Conservation (phyloP, 768 basidiomycete genomes). For the Russula dissimulans region DNA sequence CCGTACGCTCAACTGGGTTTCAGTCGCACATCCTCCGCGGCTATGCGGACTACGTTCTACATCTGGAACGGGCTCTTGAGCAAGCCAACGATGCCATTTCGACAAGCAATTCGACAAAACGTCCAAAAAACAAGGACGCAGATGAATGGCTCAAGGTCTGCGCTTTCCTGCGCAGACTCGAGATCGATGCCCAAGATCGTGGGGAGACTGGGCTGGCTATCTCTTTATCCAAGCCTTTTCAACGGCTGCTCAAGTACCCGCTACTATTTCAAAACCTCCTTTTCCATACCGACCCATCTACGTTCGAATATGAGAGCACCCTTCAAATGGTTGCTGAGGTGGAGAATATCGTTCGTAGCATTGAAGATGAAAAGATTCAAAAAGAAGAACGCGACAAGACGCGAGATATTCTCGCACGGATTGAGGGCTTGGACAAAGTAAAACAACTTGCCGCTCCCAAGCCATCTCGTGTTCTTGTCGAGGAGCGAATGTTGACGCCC, state of each 20-base stretch:
- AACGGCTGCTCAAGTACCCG: conserved; percentile 92
- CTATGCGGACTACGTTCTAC: conserved; percentile 91
- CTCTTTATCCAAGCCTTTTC: conserved; percentile 93
- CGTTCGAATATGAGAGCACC: conserved; percentile 95
- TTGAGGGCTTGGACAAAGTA: conserved; percentile 92
- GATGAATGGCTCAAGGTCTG: conserved; percentile 74
- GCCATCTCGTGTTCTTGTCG: conserved; percentile 76
- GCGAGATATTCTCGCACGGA: conserved; percentile 88
- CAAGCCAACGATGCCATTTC: conserved; percentile 77
- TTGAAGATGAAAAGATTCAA: conserved; percentile 96
- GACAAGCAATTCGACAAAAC: conserved; percentile 51
- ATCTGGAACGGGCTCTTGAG: conserved; percentile 82
- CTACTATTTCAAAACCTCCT: conserved; percentile 95
- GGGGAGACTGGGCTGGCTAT: conserved; percentile 95
- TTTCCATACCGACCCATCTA: conserved; percentile 94
- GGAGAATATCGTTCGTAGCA: conserved; percentile 89
- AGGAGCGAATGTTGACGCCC: conserved; percentile 54
- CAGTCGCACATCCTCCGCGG: conserved; percentile 91
- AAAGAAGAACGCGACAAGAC: conserved; percentile 95
- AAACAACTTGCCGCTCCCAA: conserved; percentile 89
- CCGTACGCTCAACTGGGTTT: conserved; percentile 17
- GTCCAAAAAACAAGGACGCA: conserved; percentile 73
- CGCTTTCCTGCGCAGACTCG: conserved; percentile 64
- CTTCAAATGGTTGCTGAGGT: conserved; percentile 96
- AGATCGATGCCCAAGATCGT: conserved; percentile 70